Evolutionary conservation across 768 basidiomycete species (phyloP), one percentile per base, ranked within the genome.

Genomic region (Cystobasidiopsis lactophilus): DNA sequence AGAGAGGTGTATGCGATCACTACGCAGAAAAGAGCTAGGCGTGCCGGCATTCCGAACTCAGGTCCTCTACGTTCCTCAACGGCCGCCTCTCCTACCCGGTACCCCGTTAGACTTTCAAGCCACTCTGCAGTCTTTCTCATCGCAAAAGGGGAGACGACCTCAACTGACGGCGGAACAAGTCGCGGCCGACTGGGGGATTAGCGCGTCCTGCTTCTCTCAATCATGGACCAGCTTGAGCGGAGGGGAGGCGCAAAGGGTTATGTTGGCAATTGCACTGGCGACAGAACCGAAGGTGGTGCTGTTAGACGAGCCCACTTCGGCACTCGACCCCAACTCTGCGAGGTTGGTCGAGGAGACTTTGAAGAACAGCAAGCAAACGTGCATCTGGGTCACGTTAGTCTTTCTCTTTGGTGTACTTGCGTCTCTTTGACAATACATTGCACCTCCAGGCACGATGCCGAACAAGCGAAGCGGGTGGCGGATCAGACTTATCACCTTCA

Each of bases 301-400:
- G 48, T 70, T 79, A 39, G 86, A 82, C 62, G 86, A 91, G 66
- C 86, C 86, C 1, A 89, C 86, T 0, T 85, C 82, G 9, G 86
- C 86, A 0, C 70, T 91, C 52, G 86, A 91, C 65, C 69, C 75
- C 16, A 72, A 73, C 30, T 74, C 79, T 0, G 78, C 78, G 14
- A 60, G 69, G 14, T 66, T 71, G 27, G 81, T 91, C 1, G 86
- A 91, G 63, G 66, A 71, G 41, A 73, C 69, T 43, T 67, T 89
- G 14, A 54, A 72, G 3, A 24, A 24, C 2, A 29, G 21, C 33
- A 29, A 50, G 40, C 27, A 35, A 18, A 39, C 40, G 1, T 19
- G 48, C 26, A 33, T 55, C 14, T 55, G 54, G 54, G 29, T 55
- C 26, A 51, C 54, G 7, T 35, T 7, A 7, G 33, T 35, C 7